Evolutionary conservation across 345 rosid genomes (phyloP).

Genomic region (Chamaenerion angustifolium): DNA sequence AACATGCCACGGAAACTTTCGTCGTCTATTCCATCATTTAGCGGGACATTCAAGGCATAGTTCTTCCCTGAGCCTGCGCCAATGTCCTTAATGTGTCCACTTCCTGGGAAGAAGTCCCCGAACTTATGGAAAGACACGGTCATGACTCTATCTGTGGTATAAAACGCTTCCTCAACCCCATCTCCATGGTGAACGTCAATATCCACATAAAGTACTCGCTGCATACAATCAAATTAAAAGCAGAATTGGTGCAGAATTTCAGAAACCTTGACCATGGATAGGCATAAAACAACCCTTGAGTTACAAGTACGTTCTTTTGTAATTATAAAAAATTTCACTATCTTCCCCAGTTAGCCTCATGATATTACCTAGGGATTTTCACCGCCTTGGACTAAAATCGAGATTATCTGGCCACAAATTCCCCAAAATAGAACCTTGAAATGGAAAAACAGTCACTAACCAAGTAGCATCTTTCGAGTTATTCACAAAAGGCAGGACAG

Average conservation of each 20-base stretch:
- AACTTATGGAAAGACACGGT: slow-evolving; percentile 94
- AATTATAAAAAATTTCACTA: no score
- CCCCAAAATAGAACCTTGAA: no score
- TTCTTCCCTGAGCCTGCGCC: slow-evolving; percentile 59
- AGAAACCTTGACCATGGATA: neutral
- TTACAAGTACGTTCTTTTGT: no score
- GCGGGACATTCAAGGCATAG: slow-evolving; percentile 90
- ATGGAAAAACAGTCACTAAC: no score
- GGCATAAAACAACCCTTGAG: no score
- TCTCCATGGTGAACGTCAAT: slow-evolving; percentile 99
- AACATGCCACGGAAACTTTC: slow-evolving; percentile 68
- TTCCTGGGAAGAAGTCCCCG: slow-evolving; percentile 97
- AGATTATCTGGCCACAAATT: no score
- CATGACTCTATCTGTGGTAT: slow-evolving; percentile 99
- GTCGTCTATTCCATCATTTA: slow-evolving; percentile 87
- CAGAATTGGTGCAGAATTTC: neutral
- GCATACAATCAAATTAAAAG: slow-evolving; percentile 15
- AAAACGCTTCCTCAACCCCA: slow-evolving; percentile 98
- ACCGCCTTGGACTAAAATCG: no score
- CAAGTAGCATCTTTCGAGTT: no score
- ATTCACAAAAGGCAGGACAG: no score
- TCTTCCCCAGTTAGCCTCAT: no score
- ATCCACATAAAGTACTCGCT: slow-evolving; percentile 88
- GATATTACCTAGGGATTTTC: no score
- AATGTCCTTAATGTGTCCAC: slow-evolving; percentile 73